These are phyloP conservation scores for Hsuehochloa calcarea DNA, from an alignment of 176 grass and related monocot species.

Conservation along the genomic window DNA sequence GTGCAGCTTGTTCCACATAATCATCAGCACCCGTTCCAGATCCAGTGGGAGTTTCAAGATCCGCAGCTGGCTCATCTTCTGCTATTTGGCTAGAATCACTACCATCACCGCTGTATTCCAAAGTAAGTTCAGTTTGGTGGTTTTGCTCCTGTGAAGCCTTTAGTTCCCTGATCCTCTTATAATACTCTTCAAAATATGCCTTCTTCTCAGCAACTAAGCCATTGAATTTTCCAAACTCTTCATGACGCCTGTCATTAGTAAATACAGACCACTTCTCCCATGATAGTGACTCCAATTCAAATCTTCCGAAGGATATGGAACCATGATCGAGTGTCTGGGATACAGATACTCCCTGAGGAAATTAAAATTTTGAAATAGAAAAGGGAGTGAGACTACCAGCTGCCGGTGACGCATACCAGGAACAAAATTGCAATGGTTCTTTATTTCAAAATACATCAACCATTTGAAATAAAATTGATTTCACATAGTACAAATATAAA, in stretches of 20 bases:
- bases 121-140: slow-evolving; percentile 80
- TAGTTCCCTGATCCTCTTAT: slow-evolving; percentile 80
- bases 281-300: slow-evolving; percentile 78
- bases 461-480: background rate
- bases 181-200: slow-evolving; percentile 98
- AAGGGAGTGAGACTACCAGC: slow-evolving; percentile 22
- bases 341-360: slow-evolving; percentile 62
- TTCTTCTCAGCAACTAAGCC: slow-evolving; percentile 95
- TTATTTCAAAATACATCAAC: background rate
- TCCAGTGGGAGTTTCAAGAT: slow-evolving; percentile 51
- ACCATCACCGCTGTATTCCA: slow-evolving; percentile 88
- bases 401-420: background rate
- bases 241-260: slow-evolving; percentile 80
- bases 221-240: slow-evolving; percentile 97
- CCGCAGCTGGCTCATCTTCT: slow-evolving; percentile 48
- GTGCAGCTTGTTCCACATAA: slow-evolving; percentile 35
- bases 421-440: background rate
- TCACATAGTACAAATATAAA: background rate
- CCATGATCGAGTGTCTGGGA: slow-evolving; percentile 91
- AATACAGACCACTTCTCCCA: slow-evolving; percentile 99
- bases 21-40: slow-evolving; percentile 36
- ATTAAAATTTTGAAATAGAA: slow-evolving; percentile 26
- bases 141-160: slow-evolving; percentile 79
- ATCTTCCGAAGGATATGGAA: slow-evolving; percentile 94
- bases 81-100: slow-evolving; percentile 84